A percentile compares a stretch with the other conserved stretches of the same genome.
Conservation (phyloP, 371 early-diverging fungal genomes). For the Syncephalastrum contaminatum region DNA sequence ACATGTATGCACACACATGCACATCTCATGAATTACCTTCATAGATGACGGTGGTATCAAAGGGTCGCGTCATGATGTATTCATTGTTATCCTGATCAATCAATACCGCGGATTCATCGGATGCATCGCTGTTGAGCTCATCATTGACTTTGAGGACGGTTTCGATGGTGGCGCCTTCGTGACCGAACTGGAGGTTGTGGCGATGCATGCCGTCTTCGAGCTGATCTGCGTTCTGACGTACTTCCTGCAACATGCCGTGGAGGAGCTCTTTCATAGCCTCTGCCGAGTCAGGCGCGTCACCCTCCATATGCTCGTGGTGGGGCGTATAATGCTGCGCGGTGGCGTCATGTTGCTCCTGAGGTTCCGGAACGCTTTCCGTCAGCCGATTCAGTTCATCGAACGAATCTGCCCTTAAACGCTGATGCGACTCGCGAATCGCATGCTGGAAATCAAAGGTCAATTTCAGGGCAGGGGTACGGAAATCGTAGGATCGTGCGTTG, state of each 20-base stretch:
- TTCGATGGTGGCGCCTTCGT: slow-evolving; percentile 40
- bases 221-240: slow-evolving; percentile 49
- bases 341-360: not conserved
- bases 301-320: slow-evolving; percentile 17
- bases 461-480: slow-evolving; percentile 39
- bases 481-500: slow-evolving; percentile 27
- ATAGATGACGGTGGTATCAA: slow-evolving; percentile 53
- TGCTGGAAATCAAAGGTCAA: slow-evolving; percentile 46
- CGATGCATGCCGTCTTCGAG: slow-evolving; percentile 48
- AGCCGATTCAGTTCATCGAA: slow-evolving; percentile 9
- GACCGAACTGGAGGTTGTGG: slow-evolving; percentile 23
- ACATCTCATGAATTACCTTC: slow-evolving; percentile 30
- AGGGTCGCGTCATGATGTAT: slow-evolving; percentile 54
- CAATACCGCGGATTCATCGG: slow-evolving; percentile 23
- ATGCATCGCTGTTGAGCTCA: slow-evolving; percentile 9
- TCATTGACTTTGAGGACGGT: slow-evolving; percentile 42
- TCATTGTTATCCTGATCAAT: slow-evolving; percentile 57
- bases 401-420: slow-evolving; percentile 22
- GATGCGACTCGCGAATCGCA: slow-evolving; percentile 43
- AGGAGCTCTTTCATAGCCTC: slow-evolving; percentile 39
- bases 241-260: slow-evolving; percentile 44
- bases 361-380: slow-evolving; percentile 2
- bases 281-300: slow-evolving; percentile 15
- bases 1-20: not conserved
- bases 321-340: slow-evolving; percentile 10